These are phyloP conservation scores for Huiozyma naganishii DNA, from an alignment of 805 yeast genomes.

Conservation along the genomic window DNA sequence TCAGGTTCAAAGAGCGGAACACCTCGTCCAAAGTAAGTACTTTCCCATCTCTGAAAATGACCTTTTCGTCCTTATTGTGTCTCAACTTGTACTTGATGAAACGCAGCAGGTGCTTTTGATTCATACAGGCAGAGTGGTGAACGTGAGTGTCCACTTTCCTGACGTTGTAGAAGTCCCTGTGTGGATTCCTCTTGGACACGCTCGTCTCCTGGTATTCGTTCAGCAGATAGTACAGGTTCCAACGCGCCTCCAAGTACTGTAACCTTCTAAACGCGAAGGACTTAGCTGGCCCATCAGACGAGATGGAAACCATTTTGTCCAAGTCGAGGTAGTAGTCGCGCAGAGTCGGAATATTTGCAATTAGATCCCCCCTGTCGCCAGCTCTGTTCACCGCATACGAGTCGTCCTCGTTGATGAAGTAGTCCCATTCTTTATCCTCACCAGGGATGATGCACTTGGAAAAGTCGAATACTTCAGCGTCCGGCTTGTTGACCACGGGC, in stretches of 20 bases:
- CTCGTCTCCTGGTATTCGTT: conserved; percentile 90
- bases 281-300: conserved; percentile 93
- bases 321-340: conserved; percentile 79
- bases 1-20: conserved; percentile 76
- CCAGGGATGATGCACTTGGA: conserved; percentile 35
- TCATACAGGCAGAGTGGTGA: conserved; percentile 98
- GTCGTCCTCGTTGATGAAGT: conserved; percentile 48
- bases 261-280: conserved; percentile 90
- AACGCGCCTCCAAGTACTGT: conserved; percentile 90
- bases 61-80: conserved; percentile 76
- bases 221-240: conserved; percentile 81
- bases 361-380: conserved; percentile 23
- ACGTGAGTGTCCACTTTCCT: conserved; percentile 68
- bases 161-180: conserved; percentile 54
- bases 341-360: conserved; percentile 67
- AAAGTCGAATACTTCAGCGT: conserved; percentile 34
- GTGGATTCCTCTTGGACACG: conserved; percentile 86
- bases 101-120: conserved; percentile 89
- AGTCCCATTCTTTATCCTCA: conserved; percentile 43
- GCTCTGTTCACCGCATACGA: conserved; percentile 51
- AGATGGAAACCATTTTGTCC: conserved; percentile 57
- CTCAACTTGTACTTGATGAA: conserved; percentile 91
- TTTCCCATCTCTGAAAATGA: conserved; percentile 86
- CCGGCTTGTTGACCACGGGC: conserved; percentile 31
- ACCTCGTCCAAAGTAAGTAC: conserved; percentile 80